phyloP scores from a whole-genome alignment of 2,329 filamentous ascomycete species.

The Aspergillus japonicus region DNA sequence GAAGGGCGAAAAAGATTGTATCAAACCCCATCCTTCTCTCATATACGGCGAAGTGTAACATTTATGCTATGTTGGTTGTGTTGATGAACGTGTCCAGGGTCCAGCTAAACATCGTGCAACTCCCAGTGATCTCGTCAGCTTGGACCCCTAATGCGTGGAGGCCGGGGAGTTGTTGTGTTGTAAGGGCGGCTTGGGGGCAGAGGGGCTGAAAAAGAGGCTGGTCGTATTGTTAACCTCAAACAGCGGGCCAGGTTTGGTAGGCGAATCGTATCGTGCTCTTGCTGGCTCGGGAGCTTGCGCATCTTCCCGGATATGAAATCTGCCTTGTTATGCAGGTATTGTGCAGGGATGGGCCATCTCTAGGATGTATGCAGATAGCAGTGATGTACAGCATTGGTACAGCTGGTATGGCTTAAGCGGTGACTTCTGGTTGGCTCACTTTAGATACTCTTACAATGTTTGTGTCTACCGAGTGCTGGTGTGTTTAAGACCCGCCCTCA shows the following conservation, averaged over 20 bases:
- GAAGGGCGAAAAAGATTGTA: too few relatives aligned
- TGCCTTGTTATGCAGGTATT: neutral
- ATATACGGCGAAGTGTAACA: neutral
- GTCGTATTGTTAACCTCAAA: neutral
- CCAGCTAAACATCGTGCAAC: neutral
- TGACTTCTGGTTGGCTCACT: neutral
- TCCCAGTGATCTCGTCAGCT: neutral
- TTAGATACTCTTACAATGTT: neutral
- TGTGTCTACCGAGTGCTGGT: neutral
- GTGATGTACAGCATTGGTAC: neutral
- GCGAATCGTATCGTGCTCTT: neutral
- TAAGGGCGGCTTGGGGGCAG: constrained; percentile 1
- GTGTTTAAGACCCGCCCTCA: too few relatives aligned
- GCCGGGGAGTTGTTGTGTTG: neutral
- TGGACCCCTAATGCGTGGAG: neutral
- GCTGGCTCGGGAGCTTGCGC: neutral
- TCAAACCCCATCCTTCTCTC: neutral
- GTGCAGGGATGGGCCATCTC: neutral
- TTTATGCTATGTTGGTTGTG: neutral
- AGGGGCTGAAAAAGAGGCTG: constrained; percentile 3
- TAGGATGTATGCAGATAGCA: neutral
- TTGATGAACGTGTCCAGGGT: neutral
- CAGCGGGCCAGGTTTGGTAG: neutral
- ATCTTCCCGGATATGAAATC: neutral
- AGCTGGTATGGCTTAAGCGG: neutral